Evolutionary conservation across 495 filamentous ascomycete species (phyloP).

Genomic region (Aspergillus coremiiformis): DNA sequence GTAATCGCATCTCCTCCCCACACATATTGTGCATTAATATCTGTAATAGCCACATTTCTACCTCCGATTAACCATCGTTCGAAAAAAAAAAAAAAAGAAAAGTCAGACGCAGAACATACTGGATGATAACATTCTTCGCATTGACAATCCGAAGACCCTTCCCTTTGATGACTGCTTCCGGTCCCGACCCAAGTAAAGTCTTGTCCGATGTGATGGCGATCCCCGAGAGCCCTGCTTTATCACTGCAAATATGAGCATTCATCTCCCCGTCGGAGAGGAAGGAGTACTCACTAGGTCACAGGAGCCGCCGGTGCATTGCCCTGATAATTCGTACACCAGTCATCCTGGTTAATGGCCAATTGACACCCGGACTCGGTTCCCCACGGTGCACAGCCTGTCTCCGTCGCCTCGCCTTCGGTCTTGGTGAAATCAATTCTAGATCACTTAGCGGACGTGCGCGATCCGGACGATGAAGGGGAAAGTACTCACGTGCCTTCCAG

Average conservation of each 20-base stretch:
- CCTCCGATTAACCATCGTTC: not conserved
- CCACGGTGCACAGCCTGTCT: conserved; percentile 38
- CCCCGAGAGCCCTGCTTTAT: conserved; percentile 34
- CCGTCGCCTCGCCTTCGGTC: conserved; percentile 31
- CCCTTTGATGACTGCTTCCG: conserved; percentile 34
- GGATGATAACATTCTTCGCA: conserved; percentile 40
- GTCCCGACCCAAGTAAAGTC: conserved; percentile 36
- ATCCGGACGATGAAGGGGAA: not conserved
- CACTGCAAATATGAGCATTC: not conserved
- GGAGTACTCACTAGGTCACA: conserved; percentile 28
- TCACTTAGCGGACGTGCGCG: too few relatives aligned
- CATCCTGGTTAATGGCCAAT: conserved; percentile 43
- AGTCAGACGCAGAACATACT: conserved; percentile 16
- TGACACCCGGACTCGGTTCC: conserved; percentile 36
- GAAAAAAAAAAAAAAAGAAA: too few relatives aligned
- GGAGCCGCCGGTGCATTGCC: conserved; percentile 17
- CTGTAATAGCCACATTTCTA: conserved; percentile 36
- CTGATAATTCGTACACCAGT: conserved; percentile 37
- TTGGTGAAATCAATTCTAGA: conserved; percentile 32
- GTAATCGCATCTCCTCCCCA: conserved; percentile 44
- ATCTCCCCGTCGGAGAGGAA: not conserved
- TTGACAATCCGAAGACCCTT: conserved; percentile 38
- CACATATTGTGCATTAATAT: conserved; percentile 40
- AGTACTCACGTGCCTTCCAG: conserved; percentile 16
- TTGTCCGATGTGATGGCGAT: conserved; percentile 39